Conservation (phyloP, 352 stramenopile genomes). For the Phytopythium sindhum region DNA sequence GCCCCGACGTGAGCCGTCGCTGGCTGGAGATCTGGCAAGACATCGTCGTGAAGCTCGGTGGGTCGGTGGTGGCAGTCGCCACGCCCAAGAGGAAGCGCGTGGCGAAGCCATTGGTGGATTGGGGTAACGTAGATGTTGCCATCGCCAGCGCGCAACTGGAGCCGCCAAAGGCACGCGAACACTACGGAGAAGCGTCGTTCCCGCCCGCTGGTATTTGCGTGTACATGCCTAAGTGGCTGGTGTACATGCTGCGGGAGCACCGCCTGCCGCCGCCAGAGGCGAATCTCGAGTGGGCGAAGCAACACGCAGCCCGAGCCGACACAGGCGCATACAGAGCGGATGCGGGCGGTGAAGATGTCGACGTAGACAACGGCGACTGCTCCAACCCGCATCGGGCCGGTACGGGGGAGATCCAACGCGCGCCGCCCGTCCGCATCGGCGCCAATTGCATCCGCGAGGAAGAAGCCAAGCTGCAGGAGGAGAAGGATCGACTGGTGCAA, state of each 20-base stretch:
- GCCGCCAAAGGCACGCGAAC: conserved; percentile 21
- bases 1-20: conserved; percentile 61
- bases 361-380: conserved; percentile 36
- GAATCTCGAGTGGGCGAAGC: conserved; percentile 38
- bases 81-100: not conserved
- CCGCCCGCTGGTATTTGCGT: conserved; percentile 29
- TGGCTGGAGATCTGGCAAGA: conserved; percentile 60
- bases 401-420: conserved; percentile 39
- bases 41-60: conserved; percentile 52
- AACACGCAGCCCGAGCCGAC: conserved; percentile 23
- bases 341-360: conserved; percentile 1
- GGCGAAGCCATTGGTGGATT: conserved; percentile 21
- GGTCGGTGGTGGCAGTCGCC: conserved; percentile 22
- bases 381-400: conserved; percentile 39
- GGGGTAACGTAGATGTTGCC: conserved; percentile 38
- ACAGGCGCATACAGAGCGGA: conserved; percentile 13
- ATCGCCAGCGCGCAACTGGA: conserved; percentile 50
- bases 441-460: conserved; percentile 31
- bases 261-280: conserved; percentile 20
- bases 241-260: conserved; percentile 45
- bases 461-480: conserved; percentile 38
- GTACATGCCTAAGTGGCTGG: conserved; percentile 67
- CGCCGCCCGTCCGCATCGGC: conserved; percentile 29
- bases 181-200: conserved; percentile 29
- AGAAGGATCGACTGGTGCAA: conserved; percentile 53